Conservation (phyloP, 305 asterid species). For the Withania somnifera region DNA sequence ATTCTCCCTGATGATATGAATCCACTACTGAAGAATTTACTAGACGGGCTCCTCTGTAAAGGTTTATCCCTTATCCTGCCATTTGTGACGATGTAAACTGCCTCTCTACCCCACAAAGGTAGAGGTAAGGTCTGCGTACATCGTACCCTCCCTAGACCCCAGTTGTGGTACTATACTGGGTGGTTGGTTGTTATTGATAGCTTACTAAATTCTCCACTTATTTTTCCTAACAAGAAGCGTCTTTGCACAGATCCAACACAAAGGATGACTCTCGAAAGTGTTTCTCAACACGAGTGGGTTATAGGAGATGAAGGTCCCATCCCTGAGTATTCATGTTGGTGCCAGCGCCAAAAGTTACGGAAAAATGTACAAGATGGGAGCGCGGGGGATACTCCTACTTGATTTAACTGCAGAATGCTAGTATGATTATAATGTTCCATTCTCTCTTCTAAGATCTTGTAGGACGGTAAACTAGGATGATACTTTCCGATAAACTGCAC, state of each 20-base stretch:
- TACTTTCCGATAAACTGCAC: not conserved
- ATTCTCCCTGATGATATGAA: slow-evolving; percentile 13
- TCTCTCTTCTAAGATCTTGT: not conserved
- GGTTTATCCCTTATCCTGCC: not conserved
- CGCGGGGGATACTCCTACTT: not conserved
- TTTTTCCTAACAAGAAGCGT: not conserved
- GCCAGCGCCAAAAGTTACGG: slow-evolving; percentile 11
- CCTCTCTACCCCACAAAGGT: not conserved
- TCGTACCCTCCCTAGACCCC: not conserved
- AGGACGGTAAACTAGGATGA: not conserved
- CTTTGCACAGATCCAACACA: slow-evolving; percentile 13
- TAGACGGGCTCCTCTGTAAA: slow-evolving; percentile 23
- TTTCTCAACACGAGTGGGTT: slow-evolving; percentile 17
- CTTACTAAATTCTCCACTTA: not conserved
- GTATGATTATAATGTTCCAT: not conserved
- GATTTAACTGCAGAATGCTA: not conserved
- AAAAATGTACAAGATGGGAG: not conserved
- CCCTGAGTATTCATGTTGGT: slow-evolving; percentile 15
- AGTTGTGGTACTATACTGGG: not conserved
- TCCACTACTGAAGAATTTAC: slow-evolving; percentile 11
- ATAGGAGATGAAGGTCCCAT: slow-evolving; percentile 17
- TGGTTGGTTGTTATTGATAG: not conserved
- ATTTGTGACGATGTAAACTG: not conserved
- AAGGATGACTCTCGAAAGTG: slow-evolving; percentile 12
- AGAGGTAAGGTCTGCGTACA: not conserved